Percentiles rank a stretch among this genome's conserved stretches.
Conservation (phyloP, 306 rosid species). For the Inga oerstediana region DNA sequence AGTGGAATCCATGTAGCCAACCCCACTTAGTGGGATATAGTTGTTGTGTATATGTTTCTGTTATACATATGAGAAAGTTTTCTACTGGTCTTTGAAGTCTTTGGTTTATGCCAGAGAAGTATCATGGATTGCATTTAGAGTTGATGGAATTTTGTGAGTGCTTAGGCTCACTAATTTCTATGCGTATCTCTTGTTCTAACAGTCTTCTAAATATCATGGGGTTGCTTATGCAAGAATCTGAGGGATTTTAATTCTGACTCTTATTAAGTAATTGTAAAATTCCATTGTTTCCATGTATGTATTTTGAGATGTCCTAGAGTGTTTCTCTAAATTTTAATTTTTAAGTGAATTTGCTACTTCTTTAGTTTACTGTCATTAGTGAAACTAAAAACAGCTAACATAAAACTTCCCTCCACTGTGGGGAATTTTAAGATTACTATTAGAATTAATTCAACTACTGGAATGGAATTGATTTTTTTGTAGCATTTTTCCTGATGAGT, state of each 20-base stretch:
- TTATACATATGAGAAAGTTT: not conserved
- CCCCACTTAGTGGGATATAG: too few species aligned
- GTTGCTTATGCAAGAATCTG: not conserved
- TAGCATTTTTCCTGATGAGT: conserved; percentile 11
- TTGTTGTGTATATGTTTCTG: not conserved
- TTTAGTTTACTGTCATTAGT: conserved; percentile 15
- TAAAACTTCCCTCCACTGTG: not conserved
- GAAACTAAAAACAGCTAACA: not conserved
- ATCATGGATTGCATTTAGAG: conserved; percentile 26
- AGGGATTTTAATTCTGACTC: not conserved
- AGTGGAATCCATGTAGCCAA: not conserved
- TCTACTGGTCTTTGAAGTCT: not conserved
- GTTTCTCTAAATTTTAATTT: not conserved
- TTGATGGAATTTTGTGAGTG: conserved; percentile 8
- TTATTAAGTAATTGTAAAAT: not conserved
- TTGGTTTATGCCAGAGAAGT: conserved; percentile 7
- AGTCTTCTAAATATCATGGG: not conserved
- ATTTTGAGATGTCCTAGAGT: conserved; percentile 8
- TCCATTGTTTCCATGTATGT: not conserved
- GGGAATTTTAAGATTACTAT: not conserved
- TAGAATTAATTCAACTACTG: not conserved
- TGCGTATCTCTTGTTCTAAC: not conserved
- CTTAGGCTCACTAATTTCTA: not conserved
- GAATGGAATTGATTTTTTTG: not conserved
- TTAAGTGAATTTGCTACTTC: not conserved